Conservation (phyloP, 768 basidiomycete genomes). For the Phlebiopsis flavidoalba region DNA sequence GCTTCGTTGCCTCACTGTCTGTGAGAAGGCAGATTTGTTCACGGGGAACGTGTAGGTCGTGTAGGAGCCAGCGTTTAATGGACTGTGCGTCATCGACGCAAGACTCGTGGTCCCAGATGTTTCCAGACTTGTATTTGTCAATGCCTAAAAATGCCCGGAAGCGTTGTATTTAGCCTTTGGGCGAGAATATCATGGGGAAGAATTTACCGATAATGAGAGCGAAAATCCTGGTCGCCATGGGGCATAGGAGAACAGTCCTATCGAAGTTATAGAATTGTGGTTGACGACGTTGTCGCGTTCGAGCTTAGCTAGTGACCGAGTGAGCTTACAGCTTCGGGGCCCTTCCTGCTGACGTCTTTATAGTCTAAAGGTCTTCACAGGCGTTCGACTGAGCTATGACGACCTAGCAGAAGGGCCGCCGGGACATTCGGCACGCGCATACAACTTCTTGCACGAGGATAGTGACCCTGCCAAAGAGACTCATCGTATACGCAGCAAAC, state of each 20-base stretch:
- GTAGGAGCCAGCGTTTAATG: slow-evolving; percentile 51
- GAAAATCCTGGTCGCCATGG: slow-evolving; percentile 48
- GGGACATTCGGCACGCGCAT: not conserved
- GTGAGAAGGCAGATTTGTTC: slow-evolving; percentile 53
- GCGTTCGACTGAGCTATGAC: not conserved
- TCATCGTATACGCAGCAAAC: not conserved
- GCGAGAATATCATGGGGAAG: not conserved
- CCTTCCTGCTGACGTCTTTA: not conserved
- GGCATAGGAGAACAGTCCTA: not conserved
- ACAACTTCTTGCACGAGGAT: not conserved
- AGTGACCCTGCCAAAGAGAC: not conserved
- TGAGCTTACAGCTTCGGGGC: not conserved
- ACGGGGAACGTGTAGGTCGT: slow-evolving; percentile 53
- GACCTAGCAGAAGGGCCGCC: not conserved
- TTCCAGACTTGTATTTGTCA: slow-evolving; percentile 57
- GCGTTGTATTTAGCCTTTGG: not conserved
- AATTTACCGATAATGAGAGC: slow-evolving; percentile 54
- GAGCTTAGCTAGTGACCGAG: not conserved
- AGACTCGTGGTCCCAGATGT: slow-evolving; percentile 61
- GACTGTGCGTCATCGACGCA: slow-evolving; percentile 60
- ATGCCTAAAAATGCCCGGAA: slow-evolving; percentile 24
- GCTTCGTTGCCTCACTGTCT: slow-evolving; percentile 56
- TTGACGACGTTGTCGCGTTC: not conserved
- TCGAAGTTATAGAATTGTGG: not conserved
- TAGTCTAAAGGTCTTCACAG: not conserved